These are phyloP conservation scores for Talaromyces sp. DNA, from an alignment of 2,329 filamentous ascomycete species.

Conservation along the genomic window DNA sequence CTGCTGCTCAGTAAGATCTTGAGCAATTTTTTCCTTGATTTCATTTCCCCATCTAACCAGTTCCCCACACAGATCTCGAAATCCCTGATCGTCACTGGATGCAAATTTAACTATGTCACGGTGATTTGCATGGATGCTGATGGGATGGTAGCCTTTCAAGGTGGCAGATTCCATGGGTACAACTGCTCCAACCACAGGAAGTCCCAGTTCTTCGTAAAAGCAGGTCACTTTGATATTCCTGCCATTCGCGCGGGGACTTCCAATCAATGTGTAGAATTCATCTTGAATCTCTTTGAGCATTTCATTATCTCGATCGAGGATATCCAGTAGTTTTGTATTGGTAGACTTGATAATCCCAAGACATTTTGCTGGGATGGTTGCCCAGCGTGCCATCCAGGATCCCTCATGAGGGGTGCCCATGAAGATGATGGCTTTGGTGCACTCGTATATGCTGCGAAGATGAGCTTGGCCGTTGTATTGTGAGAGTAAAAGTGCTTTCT, in stretches of 20 bases:
- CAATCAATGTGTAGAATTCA: not conserved
- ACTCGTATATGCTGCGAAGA: conserved; percentile 29
- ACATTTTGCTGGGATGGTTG: conserved; percentile 25
- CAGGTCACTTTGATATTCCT: not conserved
- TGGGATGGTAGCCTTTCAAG: not conserved
- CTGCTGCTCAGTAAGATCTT: not conserved
- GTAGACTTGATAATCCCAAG: conserved; percentile 20
- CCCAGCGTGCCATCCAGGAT: conserved; percentile 34
- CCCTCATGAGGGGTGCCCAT: conserved; percentile 39
- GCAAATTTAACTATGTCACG: not conserved
- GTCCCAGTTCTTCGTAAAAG: not conserved
- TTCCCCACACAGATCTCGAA: not conserved
- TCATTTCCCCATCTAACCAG: not conserved
- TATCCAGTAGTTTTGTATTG: conserved; percentile 7
- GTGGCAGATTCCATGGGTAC: not conserved
- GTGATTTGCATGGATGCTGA: not conserved
- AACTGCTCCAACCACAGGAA: not conserved
- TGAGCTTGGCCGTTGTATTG: conserved; percentile 30
- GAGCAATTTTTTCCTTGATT: not conserved
- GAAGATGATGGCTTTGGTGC: conserved; percentile 33
- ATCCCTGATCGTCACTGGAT: not conserved
- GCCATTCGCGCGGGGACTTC: not conserved
- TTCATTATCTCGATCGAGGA: not conserved
- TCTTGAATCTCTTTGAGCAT: not conserved
- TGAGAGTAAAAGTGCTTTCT: conserved; percentile 36